phyloP scores from a whole-genome alignment of 2,329 filamentous ascomycete genomes.

The Colletotrichum plurivorum region DNA sequence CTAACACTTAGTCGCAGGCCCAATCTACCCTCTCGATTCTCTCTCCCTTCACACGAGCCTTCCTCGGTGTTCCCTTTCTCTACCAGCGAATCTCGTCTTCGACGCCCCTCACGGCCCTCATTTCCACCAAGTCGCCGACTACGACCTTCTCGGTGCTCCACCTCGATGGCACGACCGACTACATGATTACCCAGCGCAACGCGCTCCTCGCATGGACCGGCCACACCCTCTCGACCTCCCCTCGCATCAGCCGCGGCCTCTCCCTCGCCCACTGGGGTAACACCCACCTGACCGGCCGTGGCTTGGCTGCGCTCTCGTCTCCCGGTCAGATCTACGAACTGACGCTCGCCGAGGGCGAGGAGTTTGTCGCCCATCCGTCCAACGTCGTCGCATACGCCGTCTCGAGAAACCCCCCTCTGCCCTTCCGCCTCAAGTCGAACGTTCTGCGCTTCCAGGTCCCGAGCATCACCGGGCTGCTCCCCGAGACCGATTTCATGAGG shows the following conservation, averaged over 20 bases:
- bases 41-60: conserved; percentile 83
- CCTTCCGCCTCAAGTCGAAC: conserved; percentile 89
- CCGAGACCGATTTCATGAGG: conserved; percentile 80
- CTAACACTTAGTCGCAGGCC: conserved; percentile 65
- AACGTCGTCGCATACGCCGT: conserved; percentile 94
- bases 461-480: conserved; percentile 74
- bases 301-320: conserved; percentile 86
- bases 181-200: conserved; percentile 90
- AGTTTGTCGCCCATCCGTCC: conserved; percentile 91
- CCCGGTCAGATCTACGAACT: conserved; percentile 93
- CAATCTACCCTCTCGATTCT: conserved; percentile 91
- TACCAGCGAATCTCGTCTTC: conserved; percentile 94
- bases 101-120: conserved; percentile 87
- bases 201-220: conserved; percentile 97
- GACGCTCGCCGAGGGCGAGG: conserved; percentile 83
- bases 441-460: conserved; percentile 84
- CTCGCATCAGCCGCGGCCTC: conserved; percentile 81
- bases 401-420: conserved; percentile 79
- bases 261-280: conserved; percentile 92
- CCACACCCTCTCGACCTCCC: conserved; percentile 82
- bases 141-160: conserved; percentile 91
- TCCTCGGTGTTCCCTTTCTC: conserved; percentile 91
- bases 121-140: conserved; percentile 87
- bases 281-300: conserved; percentile 88
- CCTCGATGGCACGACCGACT: conserved; percentile 94